These are phyloP conservation scores for Lizonia empirigonia DNA, from an alignment of 2,329 filamentous ascomycete species.

Conservation along the genomic window DNA sequence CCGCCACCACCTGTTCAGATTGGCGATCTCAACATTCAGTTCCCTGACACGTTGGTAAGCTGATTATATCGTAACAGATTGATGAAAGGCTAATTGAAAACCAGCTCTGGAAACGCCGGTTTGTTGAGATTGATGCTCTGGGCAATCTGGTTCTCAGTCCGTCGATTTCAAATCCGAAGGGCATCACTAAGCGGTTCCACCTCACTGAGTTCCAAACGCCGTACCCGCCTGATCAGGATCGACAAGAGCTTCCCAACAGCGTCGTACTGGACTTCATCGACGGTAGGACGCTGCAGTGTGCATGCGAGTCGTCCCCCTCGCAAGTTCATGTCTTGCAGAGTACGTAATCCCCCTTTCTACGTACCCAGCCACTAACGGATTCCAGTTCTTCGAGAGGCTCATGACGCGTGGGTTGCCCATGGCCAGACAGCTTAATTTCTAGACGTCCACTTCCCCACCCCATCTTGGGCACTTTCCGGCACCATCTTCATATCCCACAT, in stretches of 20 bases:
- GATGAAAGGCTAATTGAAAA: slow-evolving; percentile 8
- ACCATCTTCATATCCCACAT: slow-evolving; percentile 5
- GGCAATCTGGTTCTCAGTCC: slow-evolving; percentile 83
- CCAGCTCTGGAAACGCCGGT: slow-evolving; percentile 88
- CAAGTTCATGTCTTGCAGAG: slow-evolving; percentile 47
- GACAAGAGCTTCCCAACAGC: slow-evolving; percentile 91
- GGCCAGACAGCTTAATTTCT: slow-evolving; percentile 28
- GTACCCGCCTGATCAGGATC: slow-evolving; percentile 84
- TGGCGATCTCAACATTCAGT: slow-evolving; percentile 94
- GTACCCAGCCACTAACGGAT: slow-evolving; percentile 18
- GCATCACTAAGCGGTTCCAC: slow-evolving; percentile 78
- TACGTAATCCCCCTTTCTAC: slow-evolving; percentile 20
- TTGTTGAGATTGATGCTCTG: slow-evolving; percentile 80
- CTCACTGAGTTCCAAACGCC: slow-evolving; percentile 81
- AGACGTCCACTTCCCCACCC: background rate
- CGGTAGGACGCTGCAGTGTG: slow-evolving; percentile 67
- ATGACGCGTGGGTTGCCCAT: slow-evolving; percentile 46
- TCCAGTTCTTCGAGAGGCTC: slow-evolving; percentile 46
- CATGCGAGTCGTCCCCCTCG: slow-evolving; percentile 48
- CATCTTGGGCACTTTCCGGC: too few species aligned
- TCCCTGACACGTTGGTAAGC: slow-evolving; percentile 81
- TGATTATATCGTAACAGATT: background rate
- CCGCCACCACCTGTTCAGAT: slow-evolving; percentile 68
- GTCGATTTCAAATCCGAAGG: slow-evolving; percentile 66
- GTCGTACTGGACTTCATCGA: slow-evolving; percentile 68